Evolutionary conservation across 164 flowering plant species (phyloP).

Genomic region (Pachysandra terminalis): DNA sequence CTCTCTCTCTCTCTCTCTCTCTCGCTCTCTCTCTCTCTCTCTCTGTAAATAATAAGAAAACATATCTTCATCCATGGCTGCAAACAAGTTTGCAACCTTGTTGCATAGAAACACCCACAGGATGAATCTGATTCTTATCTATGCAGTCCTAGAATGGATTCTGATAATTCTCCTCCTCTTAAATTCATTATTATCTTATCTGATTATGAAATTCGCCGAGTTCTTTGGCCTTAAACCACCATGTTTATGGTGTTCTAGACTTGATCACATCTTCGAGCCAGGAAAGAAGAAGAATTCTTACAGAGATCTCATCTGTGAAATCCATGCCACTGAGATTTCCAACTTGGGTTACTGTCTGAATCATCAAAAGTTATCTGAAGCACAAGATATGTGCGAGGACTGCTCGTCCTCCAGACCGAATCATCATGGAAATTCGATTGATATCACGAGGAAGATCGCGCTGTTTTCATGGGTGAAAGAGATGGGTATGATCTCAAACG

Average conservation of each 20-base stretch:
- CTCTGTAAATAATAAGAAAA: conserved; percentile 19
- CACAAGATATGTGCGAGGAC: conserved; percentile 66
- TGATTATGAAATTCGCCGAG: conserved; percentile 60
- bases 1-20: conserved; percentile 14
- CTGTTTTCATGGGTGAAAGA: conserved; percentile 43
- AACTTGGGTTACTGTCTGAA: conserved; percentile 57
- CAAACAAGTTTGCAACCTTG: conserved; percentile 81
- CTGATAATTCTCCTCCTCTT: conserved; percentile 70
- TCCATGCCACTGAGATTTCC: conserved; percentile 75
- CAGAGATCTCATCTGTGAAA: conserved; percentile 70
- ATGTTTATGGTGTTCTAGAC: conserved; percentile 75
- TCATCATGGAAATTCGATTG: conserved; percentile 11
- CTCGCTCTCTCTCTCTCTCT: conserved; percentile 17
- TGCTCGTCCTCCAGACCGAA: conserved; percentile 56
- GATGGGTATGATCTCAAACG: conserved; percentile 31
- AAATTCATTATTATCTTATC: conserved; percentile 75
- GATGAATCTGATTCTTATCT: conserved; percentile 53
- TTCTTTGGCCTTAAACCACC: conserved; percentile 86
- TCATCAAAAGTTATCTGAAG: conserved; percentile 57
- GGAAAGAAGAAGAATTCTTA: conserved; percentile 20
- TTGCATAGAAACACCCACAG: conserved; percentile 62
- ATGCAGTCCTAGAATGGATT: conserved; percentile 82
- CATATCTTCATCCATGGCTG: conserved; percentile 49
- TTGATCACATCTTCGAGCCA: conserved; percentile 58
- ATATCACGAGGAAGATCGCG: conserved; percentile 17